A percentile compares a stretch with the other conserved stretches of the same genome.
Evolutionary conservation across 2,329 filamentous ascomycete species (phyloP).

Genomic region (Teratosphaeria zuluensis): DNA sequence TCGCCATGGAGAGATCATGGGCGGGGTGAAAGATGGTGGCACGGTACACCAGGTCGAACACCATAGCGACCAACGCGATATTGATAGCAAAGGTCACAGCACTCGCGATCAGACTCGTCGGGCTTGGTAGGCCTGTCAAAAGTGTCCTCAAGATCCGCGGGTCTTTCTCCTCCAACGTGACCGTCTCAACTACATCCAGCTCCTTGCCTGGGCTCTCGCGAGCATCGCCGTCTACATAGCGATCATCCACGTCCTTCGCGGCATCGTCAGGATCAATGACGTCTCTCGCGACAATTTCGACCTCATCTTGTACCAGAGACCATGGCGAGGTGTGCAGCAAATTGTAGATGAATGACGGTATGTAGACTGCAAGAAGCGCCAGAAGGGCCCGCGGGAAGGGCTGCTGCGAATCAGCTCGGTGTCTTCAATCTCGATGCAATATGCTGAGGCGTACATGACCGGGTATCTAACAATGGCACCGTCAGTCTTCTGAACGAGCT

Average conservation of each 20-base stretch:
- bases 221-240: conserved; percentile 21
- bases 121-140: conserved; percentile 65
- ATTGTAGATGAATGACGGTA: conserved; percentile 30
- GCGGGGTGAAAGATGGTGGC: conserved; percentile 60
- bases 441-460: conserved; percentile 23
- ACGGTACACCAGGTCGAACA: conserved; percentile 68
- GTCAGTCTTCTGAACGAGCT: conserved; percentile 4
- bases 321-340: conserved; percentile 21
- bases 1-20: conserved; percentile 71
- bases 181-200: conserved; percentile 54
- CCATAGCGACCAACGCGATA: conserved; percentile 54
- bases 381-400: conserved; percentile 23
- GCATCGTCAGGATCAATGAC: conserved; percentile 11
- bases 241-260: conserved; percentile 12
- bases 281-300: conserved; percentile 31
- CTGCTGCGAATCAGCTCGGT: conserved; percentile 17
- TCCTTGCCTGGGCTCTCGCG: conserved; percentile 35
- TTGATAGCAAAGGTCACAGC: conserved; percentile 53
- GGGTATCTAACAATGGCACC: conserved; percentile 20
- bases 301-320: conserved; percentile 24
- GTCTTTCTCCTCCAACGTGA: conserved; percentile 49
- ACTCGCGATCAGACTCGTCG: conserved; percentile 57
- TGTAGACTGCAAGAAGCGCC: conserved; percentile 36
- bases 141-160: conserved; percentile 54
- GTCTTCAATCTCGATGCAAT: neutral